Evolutionary conservation across 1,139 yeast genomes (phyloP), one percentile per base, ranked within the genome.

Genomic region (Insectozyma bohioensis): DNA sequence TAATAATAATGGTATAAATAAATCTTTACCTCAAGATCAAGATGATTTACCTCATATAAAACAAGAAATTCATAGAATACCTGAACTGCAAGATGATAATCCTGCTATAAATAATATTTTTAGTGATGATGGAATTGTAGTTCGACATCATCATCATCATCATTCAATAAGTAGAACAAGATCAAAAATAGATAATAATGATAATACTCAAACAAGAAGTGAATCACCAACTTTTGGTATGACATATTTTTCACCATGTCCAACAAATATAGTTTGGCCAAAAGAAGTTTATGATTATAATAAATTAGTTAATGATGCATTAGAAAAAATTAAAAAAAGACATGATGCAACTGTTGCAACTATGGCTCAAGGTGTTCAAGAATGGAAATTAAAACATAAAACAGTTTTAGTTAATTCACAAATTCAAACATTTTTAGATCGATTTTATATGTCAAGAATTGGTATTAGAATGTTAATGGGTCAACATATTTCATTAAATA

Each of bases 261-360:
- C 70, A 7, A 45, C 53, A 33, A 67, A 65, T 43, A 59, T 63
- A 7, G 61, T 69, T 11, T 81, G 87, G 87, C 92, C 95, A 8
- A 71, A 77, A 36, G 94, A 83, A 52, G 84, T 85, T 13, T 74
- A 76, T 46, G 80, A 78, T 40, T 87, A 82, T 60, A 87, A 85
- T 58, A 75, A 75, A 46, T 46, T 56, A 14, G 90, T 86, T 10
- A 78, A 80, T 34, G 80, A 80, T 33, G 68, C 86, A 0, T 65
- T 87, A 38, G 73, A 78, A 33, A 76, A 72, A 43, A 87, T 87
- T 56, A 87, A 87, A 52, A 76, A 75, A 48, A 69, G 96, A 33
- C 96, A 88, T 54, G 96, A 88, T 59, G 95, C 95, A 2, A 90
- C 95, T 0, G 96, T 88, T 9, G 85, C 95, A 8, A 87, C 95